These are phyloP conservation scores for Astrothelium subdiscretum DNA, from an alignment of 495 filamentous ascomycete genomes.

Conservation along the genomic window DNA sequence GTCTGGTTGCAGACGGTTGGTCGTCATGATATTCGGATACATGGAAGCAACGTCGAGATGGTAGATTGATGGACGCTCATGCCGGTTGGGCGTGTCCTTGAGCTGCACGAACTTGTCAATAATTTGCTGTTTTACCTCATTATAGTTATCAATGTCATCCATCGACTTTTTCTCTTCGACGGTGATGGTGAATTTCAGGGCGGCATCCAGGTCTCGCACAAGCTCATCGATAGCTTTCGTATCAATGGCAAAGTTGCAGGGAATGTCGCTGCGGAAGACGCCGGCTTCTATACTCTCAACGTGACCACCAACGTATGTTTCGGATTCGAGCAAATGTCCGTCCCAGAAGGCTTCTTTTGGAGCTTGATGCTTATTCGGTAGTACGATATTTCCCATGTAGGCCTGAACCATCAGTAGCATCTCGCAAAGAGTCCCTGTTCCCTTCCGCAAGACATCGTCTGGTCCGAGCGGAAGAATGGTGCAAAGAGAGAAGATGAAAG, in stretches of 20 bases:
- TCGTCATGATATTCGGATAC: slow-evolving; percentile 99
- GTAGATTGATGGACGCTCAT: slow-evolving; percentile 85
- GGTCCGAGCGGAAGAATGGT: slow-evolving; percentile 90
- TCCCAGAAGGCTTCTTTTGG: slow-evolving; percentile 92
- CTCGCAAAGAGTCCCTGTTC: slow-evolving; percentile 94
- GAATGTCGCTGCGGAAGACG: slow-evolving; percentile 92
- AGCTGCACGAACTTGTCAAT: slow-evolving; percentile 56
- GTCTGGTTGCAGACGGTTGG: slow-evolving; percentile 92
- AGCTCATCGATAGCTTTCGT: slow-evolving; percentile 81
- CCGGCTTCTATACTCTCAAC: slow-evolving; percentile 99
- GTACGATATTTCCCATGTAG: slow-evolving; percentile 77
- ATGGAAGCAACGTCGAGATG: slow-evolving; percentile 98
- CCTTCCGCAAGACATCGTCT: slow-evolving; percentile 87
- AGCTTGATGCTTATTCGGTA: slow-evolving; percentile 93
- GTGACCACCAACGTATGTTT: slow-evolving; percentile 97
- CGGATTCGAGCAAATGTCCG: slow-evolving; percentile 86
- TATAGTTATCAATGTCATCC: slow-evolving; percentile 84
- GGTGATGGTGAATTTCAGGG: slow-evolving; percentile 79
- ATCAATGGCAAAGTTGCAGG: slow-evolving; percentile 82
- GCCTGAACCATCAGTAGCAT: slow-evolving; percentile 99
- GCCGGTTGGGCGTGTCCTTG: slow-evolving; percentile 67
- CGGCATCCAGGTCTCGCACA: slow-evolving; percentile 74
- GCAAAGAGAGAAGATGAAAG: slow-evolving; percentile 97
- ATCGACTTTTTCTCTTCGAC: slow-evolving; percentile 92
- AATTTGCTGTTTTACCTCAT: slow-evolving; percentile 83